Base-by-base conservation (phyloP, 805 yeast species). In the Lipomyces yamadae region DNA sequence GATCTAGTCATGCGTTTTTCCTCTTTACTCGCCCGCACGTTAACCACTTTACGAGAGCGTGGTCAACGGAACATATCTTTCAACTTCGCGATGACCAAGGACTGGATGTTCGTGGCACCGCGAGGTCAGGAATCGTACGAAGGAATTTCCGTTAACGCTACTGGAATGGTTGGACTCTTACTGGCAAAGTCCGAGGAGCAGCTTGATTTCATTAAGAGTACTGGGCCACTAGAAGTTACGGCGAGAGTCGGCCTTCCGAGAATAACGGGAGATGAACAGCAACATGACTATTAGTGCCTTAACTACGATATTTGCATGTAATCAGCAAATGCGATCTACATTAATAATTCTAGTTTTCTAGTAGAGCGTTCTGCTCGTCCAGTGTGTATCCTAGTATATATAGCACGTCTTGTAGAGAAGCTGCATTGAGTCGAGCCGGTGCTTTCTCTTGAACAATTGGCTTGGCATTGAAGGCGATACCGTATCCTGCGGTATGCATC, bases 381-480 rank as follows among this genome's bases (percentile, higher is more conserved):
- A 88, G 90, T 45, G 79, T 78, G 75, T 84, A 89, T 7, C 98
- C 98, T 76, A 94, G 78, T 24, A 94, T 86, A 78, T 91, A 93
- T 73, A 92, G 82, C 1, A 90, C 82, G 76, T 94, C 97, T 68
- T 81, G 81, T 76, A 95, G 82, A 3, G 89, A 82, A n/a, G 82
- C 80, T 0, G 94, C 82, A 76, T 95, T 95, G 70, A 95, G 81
- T 67, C 90, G 83, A 55, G 91, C 83, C 24, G 97, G 97, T 0
- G 99, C 98, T 62, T 39, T 55, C 65, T 79, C 76, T 77, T 92
- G 98, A 1, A 95, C 99, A 70, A 83, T 87, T 30, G 98, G 98
- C 77, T 95, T 95, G 29, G 98, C 99, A 76, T 92, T 90, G 96
- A 97, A 95, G 0, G 99, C 99, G 62, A 95, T 82, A 29, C 99